phyloP scores from a whole-genome alignment of 306 rosid species.

The Cicer yamashitae region DNA sequence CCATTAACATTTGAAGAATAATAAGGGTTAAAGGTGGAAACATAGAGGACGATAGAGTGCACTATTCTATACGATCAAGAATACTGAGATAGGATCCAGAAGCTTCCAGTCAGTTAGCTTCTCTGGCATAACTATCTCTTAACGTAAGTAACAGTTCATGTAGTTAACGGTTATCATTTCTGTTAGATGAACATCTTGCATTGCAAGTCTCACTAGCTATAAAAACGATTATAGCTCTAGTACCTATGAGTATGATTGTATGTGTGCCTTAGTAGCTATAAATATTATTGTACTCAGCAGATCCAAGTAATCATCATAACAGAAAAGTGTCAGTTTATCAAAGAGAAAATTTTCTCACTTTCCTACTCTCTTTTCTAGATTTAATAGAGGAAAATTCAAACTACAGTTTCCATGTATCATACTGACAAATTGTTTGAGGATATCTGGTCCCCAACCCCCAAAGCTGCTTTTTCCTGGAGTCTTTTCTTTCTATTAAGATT shows the following conservation, averaged over 20 bases:
- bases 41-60: neutral
- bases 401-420: neutral
- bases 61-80: neutral
- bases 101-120: slow-evolving; percentile 15
- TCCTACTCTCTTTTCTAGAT: neutral
- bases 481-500: neutral
- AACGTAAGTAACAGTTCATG: neutral
- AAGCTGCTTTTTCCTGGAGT: neutral
- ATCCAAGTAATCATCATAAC: slow-evolving; percentile 5
- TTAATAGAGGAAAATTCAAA: too few species aligned
- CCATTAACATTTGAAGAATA: slow-evolving; percentile 21
- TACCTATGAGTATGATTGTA: neutral
- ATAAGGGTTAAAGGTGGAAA: slow-evolving; percentile 31
- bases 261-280: slow-evolving; percentile 3
- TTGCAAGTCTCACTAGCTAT: slow-evolving; percentile 5
- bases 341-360: neutral
- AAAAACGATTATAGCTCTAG: neutral
- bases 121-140: slow-evolving; percentile 9
- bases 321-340: slow-evolving; percentile 2
- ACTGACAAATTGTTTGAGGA: neutral
- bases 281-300: neutral
- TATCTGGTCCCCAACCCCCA: neutral
- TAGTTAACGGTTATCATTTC: neutral
- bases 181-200: slow-evolving; percentile 17
- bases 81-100: slow-evolving; percentile 21